A percentile compares a stretch with the other conserved stretches of the same genome.
phyloP scores from a whole-genome alignment of 306 rosid genomes.

The Aeschynomene evenia region DNA sequence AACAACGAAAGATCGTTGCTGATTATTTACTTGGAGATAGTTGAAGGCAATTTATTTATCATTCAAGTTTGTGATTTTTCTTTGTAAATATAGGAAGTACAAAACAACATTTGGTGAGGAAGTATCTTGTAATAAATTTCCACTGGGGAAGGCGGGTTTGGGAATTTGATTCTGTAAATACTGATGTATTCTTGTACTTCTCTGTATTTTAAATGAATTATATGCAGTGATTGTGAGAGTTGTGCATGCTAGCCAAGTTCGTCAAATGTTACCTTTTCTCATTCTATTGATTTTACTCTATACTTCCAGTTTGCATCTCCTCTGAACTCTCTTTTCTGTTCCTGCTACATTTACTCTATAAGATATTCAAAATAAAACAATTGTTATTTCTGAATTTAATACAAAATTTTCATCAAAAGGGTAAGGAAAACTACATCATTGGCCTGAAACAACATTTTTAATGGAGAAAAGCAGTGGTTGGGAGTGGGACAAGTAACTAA shows the following conservation, averaged over 20 bases:
- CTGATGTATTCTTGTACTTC: conserved; percentile 30
- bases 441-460: conserved; percentile 34
- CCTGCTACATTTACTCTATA: conserved; percentile 4
- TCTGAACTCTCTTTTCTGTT: too few relatives aligned
- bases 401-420: conserved; percentile 46
- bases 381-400: conserved; percentile 32
- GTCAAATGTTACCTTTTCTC: neutral
- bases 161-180: conserved; percentile 33
- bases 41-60: conserved; percentile 23
- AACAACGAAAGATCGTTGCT: conserved; percentile 35
- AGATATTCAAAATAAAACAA: conserved; percentile 31
- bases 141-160: neutral
- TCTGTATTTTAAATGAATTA: conserved; percentile 25
- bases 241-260: conserved; percentile 9
- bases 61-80: conserved; percentile 33
- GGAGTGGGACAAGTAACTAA: conserved; percentile 20
- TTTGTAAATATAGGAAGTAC: conserved; percentile 36
- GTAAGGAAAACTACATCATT: conserved; percentile 44
- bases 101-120: conserved; percentile 25
- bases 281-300: too few relatives aligned
- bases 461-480: conserved; percentile 2
- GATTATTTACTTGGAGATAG: conserved; percentile 29
- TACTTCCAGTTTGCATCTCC: too few relatives aligned
- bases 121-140: conserved; percentile 36
- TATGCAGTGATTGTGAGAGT: conserved; percentile 19